Evolutionary conservation across 352 stramenopile species (phyloP).

Genomic region (Pythium periplocum): DNA sequence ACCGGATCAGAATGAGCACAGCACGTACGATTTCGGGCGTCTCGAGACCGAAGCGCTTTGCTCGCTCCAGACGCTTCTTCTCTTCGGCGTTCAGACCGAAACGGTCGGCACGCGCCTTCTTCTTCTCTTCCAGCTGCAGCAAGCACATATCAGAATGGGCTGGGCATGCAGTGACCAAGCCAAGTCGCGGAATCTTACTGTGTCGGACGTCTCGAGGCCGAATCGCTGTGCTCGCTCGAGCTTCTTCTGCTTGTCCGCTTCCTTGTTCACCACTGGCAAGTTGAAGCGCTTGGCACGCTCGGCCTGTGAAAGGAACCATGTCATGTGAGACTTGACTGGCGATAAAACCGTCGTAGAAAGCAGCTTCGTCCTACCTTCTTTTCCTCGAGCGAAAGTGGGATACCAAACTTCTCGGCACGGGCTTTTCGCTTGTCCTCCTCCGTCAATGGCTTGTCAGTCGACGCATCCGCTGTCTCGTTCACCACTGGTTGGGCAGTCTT

Average conservation of each 20-base stretch:
- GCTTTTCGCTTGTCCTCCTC: slow-evolving; percentile 77
- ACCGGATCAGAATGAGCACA: neutral
- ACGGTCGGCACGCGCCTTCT: slow-evolving; percentile 65
- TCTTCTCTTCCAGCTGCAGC: slow-evolving; percentile 75
- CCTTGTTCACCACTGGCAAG: slow-evolving; percentile 24
- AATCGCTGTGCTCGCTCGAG: slow-evolving; percentile 74
- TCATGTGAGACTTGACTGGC: neutral
- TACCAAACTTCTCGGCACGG: slow-evolving; percentile 76
- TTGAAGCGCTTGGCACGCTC: slow-evolving; percentile 81
- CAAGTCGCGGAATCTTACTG: slow-evolving; percentile 24
- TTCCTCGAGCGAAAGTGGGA: slow-evolving; percentile 61
- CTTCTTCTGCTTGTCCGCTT: slow-evolving; percentile 63
- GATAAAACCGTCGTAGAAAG: neutral
- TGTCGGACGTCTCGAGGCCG: slow-evolving; percentile 70
- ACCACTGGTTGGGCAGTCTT: slow-evolving; percentile 11
- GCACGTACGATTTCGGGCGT: slow-evolving; percentile 63
- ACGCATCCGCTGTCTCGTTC: slow-evolving; percentile 4
- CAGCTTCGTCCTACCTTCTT: slow-evolving; percentile 51
- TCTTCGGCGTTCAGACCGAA: slow-evolving; percentile 81
- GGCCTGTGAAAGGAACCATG: slow-evolving; percentile 21
- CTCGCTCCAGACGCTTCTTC: slow-evolving; percentile 75
- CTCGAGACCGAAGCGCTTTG: slow-evolving; percentile 81
- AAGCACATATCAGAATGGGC: neutral
- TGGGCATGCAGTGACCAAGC: neutral
- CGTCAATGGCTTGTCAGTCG: slow-evolving; percentile 27